phyloP scores from a whole-genome alignment of 2,329 filamentous ascomycete species.

The Fusarium euwallaceae region DNA sequence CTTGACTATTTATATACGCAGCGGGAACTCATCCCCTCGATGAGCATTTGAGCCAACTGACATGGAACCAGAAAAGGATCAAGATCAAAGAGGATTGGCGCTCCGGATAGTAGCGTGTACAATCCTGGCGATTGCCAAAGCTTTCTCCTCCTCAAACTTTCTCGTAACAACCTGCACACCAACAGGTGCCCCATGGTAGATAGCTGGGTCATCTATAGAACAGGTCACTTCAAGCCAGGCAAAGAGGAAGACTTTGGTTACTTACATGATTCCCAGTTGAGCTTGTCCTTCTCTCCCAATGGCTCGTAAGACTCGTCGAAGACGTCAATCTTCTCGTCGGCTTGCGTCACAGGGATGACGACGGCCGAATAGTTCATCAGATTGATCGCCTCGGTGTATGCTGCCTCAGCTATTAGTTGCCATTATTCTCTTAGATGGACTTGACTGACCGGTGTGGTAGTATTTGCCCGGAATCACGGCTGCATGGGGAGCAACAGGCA shows the following conservation, averaged over 20 bases:
- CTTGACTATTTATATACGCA: too few relatives aligned
- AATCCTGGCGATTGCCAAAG: constrained; percentile 18
- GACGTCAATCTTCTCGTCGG: constrained; percentile 63
- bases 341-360: constrained; percentile 67
- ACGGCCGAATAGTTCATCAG: constrained; percentile 68
- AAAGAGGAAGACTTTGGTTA: not conserved
- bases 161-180: constrained; percentile 29
- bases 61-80: too few relatives aligned
- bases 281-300: constrained; percentile 56
- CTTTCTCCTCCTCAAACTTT: constrained; percentile 39
- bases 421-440: too few relatives aligned
- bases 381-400: constrained; percentile 60
- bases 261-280: constrained; percentile 64
- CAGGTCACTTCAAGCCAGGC: not conserved
- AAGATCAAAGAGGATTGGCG: not conserved
- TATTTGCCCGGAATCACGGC: constrained; percentile 63
- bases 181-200: constrained; percentile 28
- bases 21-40: too few relatives aligned
- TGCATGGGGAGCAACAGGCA: constrained; percentile 63
- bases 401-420: too few relatives aligned
- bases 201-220: constrained; percentile 11
- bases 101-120: not conserved
- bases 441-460: constrained; percentile 48
- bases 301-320: constrained; percentile 54
- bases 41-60: too few relatives aligned